Evolutionary conservation across 495 filamentous ascomycete genomes (phyloP).

Genomic region (Penicillium pulvis): DNA sequence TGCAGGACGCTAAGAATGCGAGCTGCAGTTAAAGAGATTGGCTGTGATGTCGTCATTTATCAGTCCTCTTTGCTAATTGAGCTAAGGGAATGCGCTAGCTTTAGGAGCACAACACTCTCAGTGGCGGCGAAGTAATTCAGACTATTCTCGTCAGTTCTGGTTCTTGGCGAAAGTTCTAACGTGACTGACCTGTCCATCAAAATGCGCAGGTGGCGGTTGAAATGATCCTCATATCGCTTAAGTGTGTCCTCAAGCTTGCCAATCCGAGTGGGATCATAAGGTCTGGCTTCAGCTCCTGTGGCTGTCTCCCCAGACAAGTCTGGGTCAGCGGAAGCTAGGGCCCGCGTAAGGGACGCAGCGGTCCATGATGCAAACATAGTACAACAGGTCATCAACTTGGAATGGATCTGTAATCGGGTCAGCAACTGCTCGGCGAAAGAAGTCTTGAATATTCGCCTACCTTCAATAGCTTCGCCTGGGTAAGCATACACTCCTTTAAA

Average conservation of each 20-base stretch:
- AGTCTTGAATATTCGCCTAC: slow-evolving; percentile 50
- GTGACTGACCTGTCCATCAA: slow-evolving; percentile 70
- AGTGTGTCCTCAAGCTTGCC: slow-evolving; percentile 82
- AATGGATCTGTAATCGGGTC: slow-evolving; percentile 70
- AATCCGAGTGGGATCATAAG: slow-evolving; percentile 64
- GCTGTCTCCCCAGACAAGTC: slow-evolving; percentile 59
- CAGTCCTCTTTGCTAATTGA: slow-evolving; percentile 46
- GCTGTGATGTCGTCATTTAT: slow-evolving; percentile 11
- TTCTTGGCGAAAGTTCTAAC: not conserved
- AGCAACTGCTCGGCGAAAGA: not conserved
- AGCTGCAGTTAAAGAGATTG: not conserved
- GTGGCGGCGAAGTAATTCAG: slow-evolving; percentile 97
- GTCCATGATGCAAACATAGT: slow-evolving; percentile 90
- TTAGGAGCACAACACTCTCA: slow-evolving; percentile 90
- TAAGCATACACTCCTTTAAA: slow-evolving; percentile 98
- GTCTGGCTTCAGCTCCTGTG: slow-evolving; percentile 36
- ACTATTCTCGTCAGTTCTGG: slow-evolving; percentile 20
- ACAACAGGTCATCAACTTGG: slow-evolving; percentile 90
- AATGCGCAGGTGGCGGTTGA: slow-evolving; percentile 86
- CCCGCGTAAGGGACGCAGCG: slow-evolving; percentile 67
- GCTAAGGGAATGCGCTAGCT: slow-evolving; percentile 60
- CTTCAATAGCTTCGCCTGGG: slow-evolving; percentile 88
- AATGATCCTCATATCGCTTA: slow-evolving; percentile 87
- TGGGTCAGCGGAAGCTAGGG: slow-evolving; percentile 75
- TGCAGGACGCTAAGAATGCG: not conserved